Evolutionary conservation across 176 grass and related monocot genomes (phyloP).

Genomic region (Oryza officinalis): DNA sequence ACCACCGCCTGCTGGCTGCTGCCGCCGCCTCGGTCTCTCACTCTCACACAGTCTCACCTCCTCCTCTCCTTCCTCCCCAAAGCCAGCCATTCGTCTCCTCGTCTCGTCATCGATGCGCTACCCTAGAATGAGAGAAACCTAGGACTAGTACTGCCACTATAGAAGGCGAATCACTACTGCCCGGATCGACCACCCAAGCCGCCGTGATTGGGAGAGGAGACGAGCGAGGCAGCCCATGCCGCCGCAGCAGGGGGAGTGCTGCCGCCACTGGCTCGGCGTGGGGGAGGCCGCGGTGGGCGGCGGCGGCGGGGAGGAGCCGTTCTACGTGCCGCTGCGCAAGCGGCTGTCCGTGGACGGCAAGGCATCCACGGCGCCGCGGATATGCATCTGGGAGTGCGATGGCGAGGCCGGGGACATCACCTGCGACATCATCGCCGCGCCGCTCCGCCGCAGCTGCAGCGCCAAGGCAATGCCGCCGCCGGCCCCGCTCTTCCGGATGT

Average conservation of each 20-base stretch:
- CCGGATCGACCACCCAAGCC: neutral
- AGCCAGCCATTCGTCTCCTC: slow-evolving; percentile 13
- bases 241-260: slow-evolving; percentile 37
- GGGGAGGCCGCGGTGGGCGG: neutral
- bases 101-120: neutral
- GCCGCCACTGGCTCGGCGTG: slow-evolving; percentile 20
- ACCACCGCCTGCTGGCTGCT: slow-evolving; percentile 8
- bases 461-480: slow-evolving; percentile 36
- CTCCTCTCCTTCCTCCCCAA: slow-evolving; percentile 13
- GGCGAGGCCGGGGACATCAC: slow-evolving; percentile 84
- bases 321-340: slow-evolving; percentile 50
- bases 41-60: neutral
- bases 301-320: slow-evolving; percentile 22
- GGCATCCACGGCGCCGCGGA: slow-evolving; percentile 43
- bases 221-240: slow-evolving; percentile 30
- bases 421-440: slow-evolving; percentile 66
- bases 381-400: slow-evolving; percentile 92
- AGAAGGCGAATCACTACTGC: slow-evolving; percentile 12
- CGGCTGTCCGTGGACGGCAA: slow-evolving; percentile 58
- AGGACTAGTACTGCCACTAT: slow-evolving; percentile 30
- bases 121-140: slow-evolving; percentile 49
- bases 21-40: neutral
- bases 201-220: neutral
- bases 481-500: slow-evolving; percentile 35
- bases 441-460: slow-evolving; percentile 49